Conservation (phyloP, 2,329 filamentous ascomycete genomes). For the Teratosphaeria epicoccoides region DNA sequence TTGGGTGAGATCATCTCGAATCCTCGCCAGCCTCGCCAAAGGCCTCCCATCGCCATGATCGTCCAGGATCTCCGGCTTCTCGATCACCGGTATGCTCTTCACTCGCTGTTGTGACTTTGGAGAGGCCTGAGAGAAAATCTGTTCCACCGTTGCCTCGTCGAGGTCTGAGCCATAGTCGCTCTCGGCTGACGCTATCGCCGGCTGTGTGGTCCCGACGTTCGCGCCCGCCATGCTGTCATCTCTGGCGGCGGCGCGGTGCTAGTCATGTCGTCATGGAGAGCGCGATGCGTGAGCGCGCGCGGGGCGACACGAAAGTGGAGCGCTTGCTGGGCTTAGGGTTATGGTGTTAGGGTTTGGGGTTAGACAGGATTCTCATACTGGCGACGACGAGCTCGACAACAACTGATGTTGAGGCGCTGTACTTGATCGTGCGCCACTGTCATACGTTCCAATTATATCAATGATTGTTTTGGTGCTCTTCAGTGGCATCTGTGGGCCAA, state of each 20-base stretch:
- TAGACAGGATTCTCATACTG: neutral
- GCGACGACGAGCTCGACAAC: neutral
- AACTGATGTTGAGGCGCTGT: neutral
- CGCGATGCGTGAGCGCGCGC: neutral
- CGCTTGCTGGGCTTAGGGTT: neutral
- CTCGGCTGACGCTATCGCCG: constrained; percentile 12
- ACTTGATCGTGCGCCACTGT: neutral
- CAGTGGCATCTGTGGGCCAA: neutral
- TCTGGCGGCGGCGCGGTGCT: constrained; percentile 3
- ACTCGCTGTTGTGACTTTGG: constrained; percentile 14
- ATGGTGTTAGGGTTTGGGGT: neutral
- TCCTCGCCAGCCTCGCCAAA: constrained; percentile 6
- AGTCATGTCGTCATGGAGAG: constrained; percentile 1
- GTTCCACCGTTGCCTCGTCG: constrained; percentile 44
- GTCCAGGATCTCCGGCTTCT: constrained; percentile 15
- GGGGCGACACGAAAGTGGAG: neutral
- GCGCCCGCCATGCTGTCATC: constrained; percentile 7
- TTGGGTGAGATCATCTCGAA: constrained; percentile 5
- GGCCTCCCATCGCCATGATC: constrained; percentile 11
- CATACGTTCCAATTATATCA: neutral
- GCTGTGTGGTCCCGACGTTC: neutral
- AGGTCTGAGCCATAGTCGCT: constrained; percentile 58
- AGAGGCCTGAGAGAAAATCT: constrained; percentile 39
- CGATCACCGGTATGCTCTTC: constrained; percentile 7
- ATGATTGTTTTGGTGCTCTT: neutral